Percentiles rank a stretch among this genome's conserved stretches.
phyloP scores from a whole-genome alignment of 1,284 basidiomycete species.

The Athelia sp. region DNA sequence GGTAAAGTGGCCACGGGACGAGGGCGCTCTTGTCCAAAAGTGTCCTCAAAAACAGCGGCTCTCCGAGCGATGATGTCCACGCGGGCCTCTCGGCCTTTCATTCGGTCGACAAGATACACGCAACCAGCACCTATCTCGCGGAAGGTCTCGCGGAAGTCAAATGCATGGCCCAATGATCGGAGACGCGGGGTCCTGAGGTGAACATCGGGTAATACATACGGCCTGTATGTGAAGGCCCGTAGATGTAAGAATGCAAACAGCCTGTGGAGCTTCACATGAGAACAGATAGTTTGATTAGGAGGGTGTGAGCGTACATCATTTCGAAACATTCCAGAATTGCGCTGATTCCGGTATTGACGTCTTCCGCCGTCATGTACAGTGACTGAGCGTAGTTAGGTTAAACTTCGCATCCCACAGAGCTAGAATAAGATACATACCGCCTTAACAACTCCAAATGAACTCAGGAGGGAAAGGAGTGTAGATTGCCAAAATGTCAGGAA shows the following conservation, averaged over 20 bases:
- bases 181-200: slow-evolving; percentile 41
- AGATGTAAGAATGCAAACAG: slow-evolving; percentile 70
- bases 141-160: slow-evolving; percentile 65
- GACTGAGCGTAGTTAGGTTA: slow-evolving; percentile 32
- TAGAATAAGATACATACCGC: slow-evolving; percentile 35
- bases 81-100: slow-evolving; percentile 41
- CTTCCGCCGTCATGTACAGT: slow-evolving; percentile 65
- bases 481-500: slow-evolving; percentile 83
- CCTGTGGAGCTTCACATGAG: slow-evolving; percentile 28
- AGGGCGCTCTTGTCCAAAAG: slow-evolving; percentile 38
- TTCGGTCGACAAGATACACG: slow-evolving; percentile 47
- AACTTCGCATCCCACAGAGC: slow-evolving; percentile 1
- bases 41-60: slow-evolving; percentile 40
- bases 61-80: slow-evolving; percentile 45
- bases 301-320: slow-evolving; percentile 55
- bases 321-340: slow-evolving; percentile 71
- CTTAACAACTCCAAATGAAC: slow-evolving; percentile 60
- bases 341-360: slow-evolving; percentile 70
- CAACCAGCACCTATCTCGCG: slow-evolving; percentile 52
- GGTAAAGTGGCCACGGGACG: slow-evolving; percentile 9
- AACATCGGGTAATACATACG: slow-evolving; percentile 36
- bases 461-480: slow-evolving; percentile 56
- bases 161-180: slow-evolving; percentile 53
- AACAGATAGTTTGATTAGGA: slow-evolving; percentile 5
- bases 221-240: slow-evolving; percentile 69